Conservation (phyloP, 495 filamentous ascomycete species). For the Penicillium mononematosum region DNA sequence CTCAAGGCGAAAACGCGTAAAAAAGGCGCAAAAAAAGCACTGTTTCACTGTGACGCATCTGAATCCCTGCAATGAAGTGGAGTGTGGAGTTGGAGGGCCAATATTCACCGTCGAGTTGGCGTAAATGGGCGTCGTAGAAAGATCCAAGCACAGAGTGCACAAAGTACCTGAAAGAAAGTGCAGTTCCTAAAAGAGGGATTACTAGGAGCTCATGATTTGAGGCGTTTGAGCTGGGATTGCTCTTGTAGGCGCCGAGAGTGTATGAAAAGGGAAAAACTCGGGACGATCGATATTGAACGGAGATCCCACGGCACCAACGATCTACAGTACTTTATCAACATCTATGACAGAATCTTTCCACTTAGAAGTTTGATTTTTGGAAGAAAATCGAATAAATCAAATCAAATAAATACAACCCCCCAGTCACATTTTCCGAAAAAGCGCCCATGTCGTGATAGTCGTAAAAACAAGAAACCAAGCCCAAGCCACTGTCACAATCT, state of each 20-base stretch:
- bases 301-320: neutral
- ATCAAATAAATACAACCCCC: neutral
- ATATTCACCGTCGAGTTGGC: conserved; percentile 1
- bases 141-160: neutral
- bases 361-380: neutral
- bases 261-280: conserved; percentile 16
- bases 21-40: conserved; percentile 12
- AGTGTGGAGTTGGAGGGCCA: conserved; percentile 21
- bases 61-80: conserved; percentile 28
- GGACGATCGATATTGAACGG: conserved; percentile 8
- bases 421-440: neutral
- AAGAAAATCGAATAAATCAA: neutral
- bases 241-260: neutral
- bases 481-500: conserved; percentile 10
- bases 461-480: conserved; percentile 16
- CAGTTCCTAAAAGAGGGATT: neutral
- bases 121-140: neutral
- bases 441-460: conserved; percentile 11
- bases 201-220: neutral
- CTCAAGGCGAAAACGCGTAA: conserved; percentile 13
- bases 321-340: neutral
- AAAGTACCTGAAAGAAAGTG: neutral
- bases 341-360: neutral
- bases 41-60: conserved; percentile 25
- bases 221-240: conserved; percentile 3